These are phyloP conservation scores for Mycena amicta DNA, from an alignment of 768 basidiomycete species.

Conservation along the genomic window DNA sequence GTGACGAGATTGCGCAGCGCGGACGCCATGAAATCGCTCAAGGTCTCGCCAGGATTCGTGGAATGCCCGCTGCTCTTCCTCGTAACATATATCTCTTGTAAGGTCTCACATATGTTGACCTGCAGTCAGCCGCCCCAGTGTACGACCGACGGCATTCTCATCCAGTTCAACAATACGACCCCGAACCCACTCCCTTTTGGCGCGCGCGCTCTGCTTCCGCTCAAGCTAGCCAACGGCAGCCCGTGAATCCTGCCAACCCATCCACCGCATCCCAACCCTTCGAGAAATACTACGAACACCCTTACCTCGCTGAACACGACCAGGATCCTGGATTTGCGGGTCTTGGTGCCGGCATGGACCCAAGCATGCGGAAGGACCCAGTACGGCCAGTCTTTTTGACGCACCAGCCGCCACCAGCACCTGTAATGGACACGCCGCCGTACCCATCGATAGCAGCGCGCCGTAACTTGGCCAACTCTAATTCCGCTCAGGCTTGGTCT, in stretches of 20 bases:
- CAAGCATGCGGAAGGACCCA: slow-evolving; percentile 7
- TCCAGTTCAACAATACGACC: slow-evolving; percentile 17
- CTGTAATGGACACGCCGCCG: neutral
- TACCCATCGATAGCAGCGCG: neutral
- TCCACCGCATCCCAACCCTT: slow-evolving; percentile 15
- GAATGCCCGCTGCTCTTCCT: slow-evolving; percentile 10
- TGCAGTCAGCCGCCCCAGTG: slow-evolving; percentile 13
- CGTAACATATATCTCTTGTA: too few relatives aligned
- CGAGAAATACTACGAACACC: slow-evolving; percentile 20
- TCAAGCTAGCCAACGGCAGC: neutral
- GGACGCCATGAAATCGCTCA: slow-evolving; percentile 20
- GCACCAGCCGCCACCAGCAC: neutral
- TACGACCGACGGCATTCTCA: slow-evolving; percentile 20
- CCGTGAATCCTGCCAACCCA: slow-evolving; percentile 11
- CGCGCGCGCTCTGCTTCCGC: slow-evolving; percentile 1
- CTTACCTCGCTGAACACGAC: slow-evolving; percentile 10
- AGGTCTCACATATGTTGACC: neutral
- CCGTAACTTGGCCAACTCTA: too few relatives aligned
- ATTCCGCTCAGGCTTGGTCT: neutral
- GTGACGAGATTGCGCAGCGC: slow-evolving; percentile 18
- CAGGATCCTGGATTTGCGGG: slow-evolving; percentile 21
- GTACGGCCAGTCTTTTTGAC: neutral
- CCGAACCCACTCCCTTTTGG: slow-evolving; percentile 2
- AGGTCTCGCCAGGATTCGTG: slow-evolving; percentile 17
- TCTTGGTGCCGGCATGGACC: slow-evolving; percentile 15